Percentiles rank a stretch among this genome's conserved stretches.
Evolutionary conservation across 441 rosid genomes (phyloP).

Genomic region (Adansonia gregorii): DNA sequence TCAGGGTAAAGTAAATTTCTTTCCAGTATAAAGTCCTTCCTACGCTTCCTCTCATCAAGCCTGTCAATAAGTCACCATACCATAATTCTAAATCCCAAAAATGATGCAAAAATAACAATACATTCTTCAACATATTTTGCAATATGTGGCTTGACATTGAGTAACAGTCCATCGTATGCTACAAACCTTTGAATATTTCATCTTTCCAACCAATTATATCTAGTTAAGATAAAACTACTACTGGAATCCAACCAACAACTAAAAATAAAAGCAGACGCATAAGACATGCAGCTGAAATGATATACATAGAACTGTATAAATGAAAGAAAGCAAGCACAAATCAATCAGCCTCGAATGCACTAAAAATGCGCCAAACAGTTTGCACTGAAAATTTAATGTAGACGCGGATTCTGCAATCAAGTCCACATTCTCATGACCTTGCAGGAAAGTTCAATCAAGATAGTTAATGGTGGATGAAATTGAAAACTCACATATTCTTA

Average conservation of each 20-base stretch:
- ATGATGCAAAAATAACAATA: background rate
- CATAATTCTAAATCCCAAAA: conserved; percentile 40
- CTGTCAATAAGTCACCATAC: conserved; percentile 45
- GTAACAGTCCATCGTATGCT: background rate
- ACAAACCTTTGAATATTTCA: background rate
- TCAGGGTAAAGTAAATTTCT: conserved; percentile 79
- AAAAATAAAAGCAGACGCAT: background rate
- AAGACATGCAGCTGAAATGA: background rate
- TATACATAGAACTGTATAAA: background rate
- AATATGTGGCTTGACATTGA: background rate
- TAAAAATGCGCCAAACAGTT: background rate
- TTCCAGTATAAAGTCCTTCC: conserved; percentile 85
- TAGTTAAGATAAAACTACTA: background rate
- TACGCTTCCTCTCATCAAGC: conserved; percentile 94
- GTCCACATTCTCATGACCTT: conserved; percentile 12
- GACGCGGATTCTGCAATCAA: conserved; percentile 5
- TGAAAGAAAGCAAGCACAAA: conserved; percentile 17
- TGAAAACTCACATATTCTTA: conserved; percentile 13
- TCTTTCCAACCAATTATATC: conserved; percentile 14
- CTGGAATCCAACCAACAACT: background rate
- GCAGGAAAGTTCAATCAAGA: conserved; percentile 15
- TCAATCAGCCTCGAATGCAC: background rate
- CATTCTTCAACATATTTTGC: background rate
- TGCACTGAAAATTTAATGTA: background rate
- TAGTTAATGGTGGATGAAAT: background rate